Evolutionary conservation across 768 basidiomycete genomes (phyloP), one percentile per base, ranked within the genome.

Genomic region (Cystobasidium ongulense): DNA sequence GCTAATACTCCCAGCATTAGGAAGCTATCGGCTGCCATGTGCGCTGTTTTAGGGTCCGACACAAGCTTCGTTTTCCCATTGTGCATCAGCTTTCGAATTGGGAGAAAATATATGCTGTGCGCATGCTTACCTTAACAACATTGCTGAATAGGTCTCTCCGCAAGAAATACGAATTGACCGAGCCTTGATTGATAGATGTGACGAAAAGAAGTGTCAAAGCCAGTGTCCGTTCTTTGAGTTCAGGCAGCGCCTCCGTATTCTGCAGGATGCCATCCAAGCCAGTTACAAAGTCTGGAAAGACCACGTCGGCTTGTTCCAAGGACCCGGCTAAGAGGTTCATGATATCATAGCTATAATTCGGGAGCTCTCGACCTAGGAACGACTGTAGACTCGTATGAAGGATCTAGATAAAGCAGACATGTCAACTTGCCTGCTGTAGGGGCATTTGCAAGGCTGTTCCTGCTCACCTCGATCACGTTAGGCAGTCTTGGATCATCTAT

Each of bases 131-230:
- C 46, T 63, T 63, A 39, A 72, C 66, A 63, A 79, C 67, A 7
- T 73, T 74, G n/a, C 73, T 66, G 71, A 79, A 79, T 31, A 78
- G 72, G 74, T 79, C 77, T 21, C 78, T 76, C 10, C 78, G 77
- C 18, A 79, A 75, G 67, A 79, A 79, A 73, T 75, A 78, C 41
- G 77, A 71, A 63, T 61, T 73, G 38, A 77, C 53, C 2, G 74
- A 41, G 7, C 72, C 74, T 15, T 75, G 64, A 41, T 64, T 61
- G 65, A 76, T 72, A 11, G 67, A 59, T 0, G 73, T 23, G 39
- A 77, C 78, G 38, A 76, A 10, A 21, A 75, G 41, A 21, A 76
- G 74, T 0, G 76, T 73, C 52, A 78, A 74, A 15, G 72, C 73
- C 3, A 78, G 63, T 5, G 70, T 63, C 11, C 70, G 27, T 38